Evolutionary conservation across 106 monocot genomes (phyloP).

Genomic region (Allium sativum): DNA sequence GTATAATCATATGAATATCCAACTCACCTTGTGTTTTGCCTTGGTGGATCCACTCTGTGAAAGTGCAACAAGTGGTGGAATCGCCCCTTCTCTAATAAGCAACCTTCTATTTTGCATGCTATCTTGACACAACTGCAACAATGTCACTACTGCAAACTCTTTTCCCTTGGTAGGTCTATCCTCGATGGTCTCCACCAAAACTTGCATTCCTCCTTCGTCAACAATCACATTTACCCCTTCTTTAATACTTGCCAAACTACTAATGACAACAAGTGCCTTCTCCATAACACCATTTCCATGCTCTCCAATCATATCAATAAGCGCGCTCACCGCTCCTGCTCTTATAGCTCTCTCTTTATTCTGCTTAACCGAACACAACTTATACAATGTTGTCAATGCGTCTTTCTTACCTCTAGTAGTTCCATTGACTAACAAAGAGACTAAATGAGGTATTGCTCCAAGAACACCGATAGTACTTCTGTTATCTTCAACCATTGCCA

Average conservation of each 20-base stretch:
- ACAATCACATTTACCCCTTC: constrained; percentile 35
- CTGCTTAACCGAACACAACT: constrained; percentile 54
- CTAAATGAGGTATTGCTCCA: constrained; percentile 72
- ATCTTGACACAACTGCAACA: constrained; percentile 69
- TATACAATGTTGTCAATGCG: constrained; percentile 69
- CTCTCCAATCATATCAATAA: constrained; percentile 38
- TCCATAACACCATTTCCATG: constrained; percentile 25
- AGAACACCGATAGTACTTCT: constrained; percentile 50
- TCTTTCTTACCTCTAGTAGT: constrained; percentile 76
- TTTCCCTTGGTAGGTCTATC: constrained; percentile 44
- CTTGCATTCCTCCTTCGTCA: constrained; percentile 47
- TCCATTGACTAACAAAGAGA: constrained; percentile 44
- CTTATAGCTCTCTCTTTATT: constrained; percentile 61
- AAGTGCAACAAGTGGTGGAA: constrained; percentile 74
- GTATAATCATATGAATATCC: background rate
- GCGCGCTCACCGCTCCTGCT: constrained; percentile 37
- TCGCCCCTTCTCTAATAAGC: constrained; percentile 79
- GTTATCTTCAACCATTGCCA: constrained; percentile 74
- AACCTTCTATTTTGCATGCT: constrained; percentile 27
- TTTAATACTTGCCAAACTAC: constrained; percentile 22
- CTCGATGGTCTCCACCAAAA: constrained; percentile 66
- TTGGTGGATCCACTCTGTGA: constrained; percentile 56
- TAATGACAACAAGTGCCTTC: constrained; percentile 50
- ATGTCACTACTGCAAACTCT: constrained; percentile 64
- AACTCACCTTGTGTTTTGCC: constrained; percentile 62